Conservation (phyloP, 495 filamentous ascomycete genomes). For the Penicillium salamii region DNA sequence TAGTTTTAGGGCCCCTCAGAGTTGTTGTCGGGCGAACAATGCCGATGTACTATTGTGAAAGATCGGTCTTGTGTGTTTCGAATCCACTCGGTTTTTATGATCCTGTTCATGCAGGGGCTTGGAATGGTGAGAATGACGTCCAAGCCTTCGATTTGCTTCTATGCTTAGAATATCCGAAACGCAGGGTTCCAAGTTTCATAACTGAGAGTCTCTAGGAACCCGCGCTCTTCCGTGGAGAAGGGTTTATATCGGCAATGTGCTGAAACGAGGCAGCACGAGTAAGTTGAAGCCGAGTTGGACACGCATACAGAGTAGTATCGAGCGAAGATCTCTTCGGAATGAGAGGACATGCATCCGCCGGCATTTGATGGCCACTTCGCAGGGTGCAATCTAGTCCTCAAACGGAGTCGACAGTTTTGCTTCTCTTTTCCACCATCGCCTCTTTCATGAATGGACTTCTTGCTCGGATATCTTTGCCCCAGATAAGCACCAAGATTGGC, state of each 20-base stretch:
- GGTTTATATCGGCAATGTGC: too few relatives aligned
- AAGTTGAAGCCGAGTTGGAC: too few relatives aligned
- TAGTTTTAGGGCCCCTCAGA: neutral
- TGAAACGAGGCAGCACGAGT: too few relatives aligned
- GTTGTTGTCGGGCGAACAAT: slow-evolving; percentile 2
- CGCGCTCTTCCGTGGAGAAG: too few relatives aligned
- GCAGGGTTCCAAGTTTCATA: too few relatives aligned
- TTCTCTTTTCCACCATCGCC: slow-evolving; percentile 26
- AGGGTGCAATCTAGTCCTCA: too few relatives aligned
- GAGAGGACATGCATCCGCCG: too few relatives aligned
- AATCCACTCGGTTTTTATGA: neutral
- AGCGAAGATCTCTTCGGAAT: too few relatives aligned
- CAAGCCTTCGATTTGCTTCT: neutral
- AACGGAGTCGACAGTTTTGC: slow-evolving; percentile 24
- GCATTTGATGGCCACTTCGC: too few relatives aligned
- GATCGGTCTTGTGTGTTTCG: neutral
- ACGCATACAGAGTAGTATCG: too few relatives aligned
- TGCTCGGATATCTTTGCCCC: slow-evolving; percentile 28
- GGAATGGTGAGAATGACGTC: neutral
- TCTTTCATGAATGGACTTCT: slow-evolving; percentile 38
- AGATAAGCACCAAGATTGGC: slow-evolving; percentile 27
- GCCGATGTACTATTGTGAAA: slow-evolving; percentile 7
- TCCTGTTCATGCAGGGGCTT: neutral
- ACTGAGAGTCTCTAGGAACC: too few relatives aligned
- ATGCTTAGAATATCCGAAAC: neutral